phyloP scores from a whole-genome alignment of 2,329 filamentous ascomycete species.

The Aureobasidium musti region DNA sequence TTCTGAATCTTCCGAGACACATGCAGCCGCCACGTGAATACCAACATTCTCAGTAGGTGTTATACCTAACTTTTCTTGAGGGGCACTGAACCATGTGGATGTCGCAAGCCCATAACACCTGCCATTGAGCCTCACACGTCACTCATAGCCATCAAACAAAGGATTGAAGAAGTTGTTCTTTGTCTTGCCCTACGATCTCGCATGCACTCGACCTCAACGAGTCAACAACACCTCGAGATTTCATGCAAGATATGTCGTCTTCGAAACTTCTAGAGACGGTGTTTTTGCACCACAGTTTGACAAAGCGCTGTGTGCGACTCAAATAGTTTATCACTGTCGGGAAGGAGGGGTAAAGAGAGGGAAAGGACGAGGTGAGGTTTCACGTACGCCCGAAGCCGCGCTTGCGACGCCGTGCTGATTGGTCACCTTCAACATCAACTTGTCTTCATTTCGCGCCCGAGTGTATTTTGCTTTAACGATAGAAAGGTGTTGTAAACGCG shows the following conservation, averaged over 20 bases:
- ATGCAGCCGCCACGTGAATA: constrained; percentile 12
- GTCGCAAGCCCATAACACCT: not conserved
- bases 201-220: not conserved
- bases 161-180: too few species aligned
- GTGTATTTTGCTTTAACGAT: not conserved
- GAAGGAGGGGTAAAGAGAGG: not conserved
- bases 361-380: constrained; percentile 12
- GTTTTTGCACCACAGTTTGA: constrained; percentile 2
- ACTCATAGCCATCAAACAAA: not conserved
- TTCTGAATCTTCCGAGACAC: not conserved
- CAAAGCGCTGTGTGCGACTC: constrained; percentile 25
- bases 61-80: not conserved
- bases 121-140: constrained; percentile 12
- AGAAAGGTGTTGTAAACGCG: not conserved
- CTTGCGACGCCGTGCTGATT: constrained; percentile 18
- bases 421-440: constrained; percentile 5
- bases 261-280: not conserved
- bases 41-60: not conserved
- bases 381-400: constrained; percentile 15
- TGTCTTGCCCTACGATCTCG: too few species aligned
- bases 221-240: not conserved
- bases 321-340: not conserved
- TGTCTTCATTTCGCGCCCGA: constrained; percentile 10
- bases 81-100: constrained; percentile 4
- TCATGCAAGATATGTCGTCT: constrained; percentile 9